Evolutionary conservation across 495 filamentous ascomycete genomes (phyloP), one percentile per base, ranked within the genome.

Genomic region (Penicillium diatomitis): DNA sequence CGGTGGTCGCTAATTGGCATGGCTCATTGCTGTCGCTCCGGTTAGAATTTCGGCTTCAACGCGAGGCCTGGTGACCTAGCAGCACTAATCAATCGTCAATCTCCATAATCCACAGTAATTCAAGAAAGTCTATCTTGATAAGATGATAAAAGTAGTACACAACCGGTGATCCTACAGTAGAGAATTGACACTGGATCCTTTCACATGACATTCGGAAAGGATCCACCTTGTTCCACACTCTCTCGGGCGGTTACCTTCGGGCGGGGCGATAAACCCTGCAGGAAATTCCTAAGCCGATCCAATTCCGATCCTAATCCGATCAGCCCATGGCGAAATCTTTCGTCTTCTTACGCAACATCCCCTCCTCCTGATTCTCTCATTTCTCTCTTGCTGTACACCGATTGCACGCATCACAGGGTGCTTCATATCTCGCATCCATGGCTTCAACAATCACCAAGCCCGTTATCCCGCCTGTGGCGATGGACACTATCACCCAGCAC

Each of bases 401-500:
- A 41, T 32, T 34, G 28, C 10, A 39, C 46, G 44, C 33, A 20
- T 20, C 20, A 20, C 20, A 20, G 20, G 20, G 20, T 20, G 20
- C 20, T 2, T 39, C 27, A 38, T 11, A 6, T 11, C 33, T 38
- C 40, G 39, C 47, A 44, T 43, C 40, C 39, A 62, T 62, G 59
- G 51, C 59, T 39, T 53, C 56, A 4, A 52, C 38, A 20, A 20
- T 20, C 28, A 57, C 50, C 20, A 58, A 63, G 39, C 71, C 80
- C 39, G 70, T 69, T 50, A 51, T 73, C 45, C 78, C 80, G 38
- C 81, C 81, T 10, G 69, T 75, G 53, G 71, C 77, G 41, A 75
- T 85, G 65, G 71, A 81, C 47, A 68, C 64, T 20, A 79, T 86
- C 51, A 75, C 73, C 28, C 71, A 85, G 58, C 80, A 85, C 51